Evolutionary conservation across 768 basidiomycete genomes (phyloP), one percentile per base, ranked within the genome.

Genomic region (Clitopilus passeckerianus): DNA sequence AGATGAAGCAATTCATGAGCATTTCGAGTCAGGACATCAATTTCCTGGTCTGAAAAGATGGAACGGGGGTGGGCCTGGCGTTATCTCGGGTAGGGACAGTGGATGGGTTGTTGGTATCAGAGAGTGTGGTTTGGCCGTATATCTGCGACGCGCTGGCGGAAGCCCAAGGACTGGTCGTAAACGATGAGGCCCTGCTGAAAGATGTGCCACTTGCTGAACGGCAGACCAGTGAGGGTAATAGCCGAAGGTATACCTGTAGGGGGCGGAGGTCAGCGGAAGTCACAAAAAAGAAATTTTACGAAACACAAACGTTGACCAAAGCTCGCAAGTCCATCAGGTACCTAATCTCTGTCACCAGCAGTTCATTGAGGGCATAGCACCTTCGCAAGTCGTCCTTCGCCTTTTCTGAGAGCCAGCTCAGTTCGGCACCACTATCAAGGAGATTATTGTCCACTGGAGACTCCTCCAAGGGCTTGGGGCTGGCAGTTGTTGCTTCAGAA

Each of bases 271-370:
- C 15, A 5, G 15, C 54, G 43, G 7, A 53, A 64, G 27, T 7
- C 27, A 20, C 15, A 10, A n/a, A 10, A 50, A n/a, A 50, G 18
- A 50, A 50, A 50, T 20, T 20, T 50, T 10, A 53, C 59, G 54
- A 57, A 60, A 60, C 14, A 72, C 81, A 61, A 69, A 93, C 93
- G 63, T 81, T 80, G 58, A 93, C 89, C 46, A 98, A 79, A 8
- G 82, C 82, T 61, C 86, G 83, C 66, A 98, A 72, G 72, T 95
- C 93, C 56, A 79, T 70, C 8, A 94, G 79, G 70, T 98, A 98
- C 6, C 85, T 85, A 18, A 85, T 76, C 75, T 98, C 96, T 0
- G 94, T 95, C 59, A 83, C 78, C 23, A 98, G 79, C 41, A 98
- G 76, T 73, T 98, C 96, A 63, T 85, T 79, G 54, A 98, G 81